phyloP scores from a whole-genome alignment of 1,284 basidiomycete genomes.

The Inonotus hispidus region DNA sequence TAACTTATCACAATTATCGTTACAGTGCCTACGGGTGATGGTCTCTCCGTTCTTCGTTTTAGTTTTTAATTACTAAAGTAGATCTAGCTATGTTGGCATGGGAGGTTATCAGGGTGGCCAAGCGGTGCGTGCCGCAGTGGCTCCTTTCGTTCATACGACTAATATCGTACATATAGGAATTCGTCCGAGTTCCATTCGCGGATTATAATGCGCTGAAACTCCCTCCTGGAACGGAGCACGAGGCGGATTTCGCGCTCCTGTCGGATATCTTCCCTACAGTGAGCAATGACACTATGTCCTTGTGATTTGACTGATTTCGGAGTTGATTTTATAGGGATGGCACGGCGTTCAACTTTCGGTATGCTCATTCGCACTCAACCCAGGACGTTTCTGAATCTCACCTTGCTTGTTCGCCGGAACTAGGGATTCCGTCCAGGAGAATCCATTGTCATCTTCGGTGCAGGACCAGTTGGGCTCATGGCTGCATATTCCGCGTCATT shows the following conservation, averaged over 20 bases:
- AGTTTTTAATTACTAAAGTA: not conserved
- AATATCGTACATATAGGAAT: conserved; percentile 33
- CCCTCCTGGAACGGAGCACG: conserved; percentile 45
- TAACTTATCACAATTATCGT: not conserved
- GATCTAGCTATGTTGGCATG: conserved; percentile 42
- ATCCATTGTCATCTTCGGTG: conserved; percentile 47
- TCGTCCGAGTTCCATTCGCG: conserved; percentile 46
- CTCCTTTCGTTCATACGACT: not conserved
- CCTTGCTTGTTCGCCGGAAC: not conserved
- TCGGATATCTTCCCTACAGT: conserved; percentile 52
- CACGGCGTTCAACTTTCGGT: conserved; percentile 47
- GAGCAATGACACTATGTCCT: conserved; percentile 16
- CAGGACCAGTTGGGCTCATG: conserved; percentile 44
- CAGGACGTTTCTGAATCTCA: not conserved
- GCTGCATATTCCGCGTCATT: conserved; percentile 48
- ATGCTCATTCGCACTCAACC: conserved; percentile 13
- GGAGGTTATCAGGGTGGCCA: conserved; percentile 49
- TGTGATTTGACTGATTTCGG: not conserved
- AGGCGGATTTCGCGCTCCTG: conserved; percentile 49
- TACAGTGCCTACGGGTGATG: conserved; percentile 38
- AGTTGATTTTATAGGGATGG: conserved; percentile 37
- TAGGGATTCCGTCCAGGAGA: conserved; percentile 48
- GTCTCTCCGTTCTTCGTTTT: not conserved
- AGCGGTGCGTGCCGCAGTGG: conserved; percentile 31
- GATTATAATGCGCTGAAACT: conserved; percentile 49